These are phyloP conservation scores for Discostella pseudostelligera DNA, from an alignment of 108 stramenopile genomes.

Conservation along the genomic window DNA sequence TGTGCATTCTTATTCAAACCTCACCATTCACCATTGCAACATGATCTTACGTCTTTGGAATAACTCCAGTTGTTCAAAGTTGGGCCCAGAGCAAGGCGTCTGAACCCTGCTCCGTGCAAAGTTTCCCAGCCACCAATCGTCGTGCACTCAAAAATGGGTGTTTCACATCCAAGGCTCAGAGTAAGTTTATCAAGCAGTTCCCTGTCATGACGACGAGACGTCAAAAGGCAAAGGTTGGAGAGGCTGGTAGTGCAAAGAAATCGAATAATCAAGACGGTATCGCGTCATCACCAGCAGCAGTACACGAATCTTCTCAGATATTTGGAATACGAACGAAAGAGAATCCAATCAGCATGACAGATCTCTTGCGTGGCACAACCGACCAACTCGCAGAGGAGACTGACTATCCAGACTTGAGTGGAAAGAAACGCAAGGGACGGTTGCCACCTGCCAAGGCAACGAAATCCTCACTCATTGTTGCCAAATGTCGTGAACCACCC, in stretches of 20 bases:
- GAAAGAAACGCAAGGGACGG: constrained; percentile 41
- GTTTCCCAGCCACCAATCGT: constrained; percentile 53
- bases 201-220: constrained; percentile 45
- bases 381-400: constrained; percentile 38
- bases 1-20: too few species aligned
- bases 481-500: constrained; percentile 15
- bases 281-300: neutral
- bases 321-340: constrained; percentile 37
- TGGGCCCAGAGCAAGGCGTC: constrained; percentile 37
- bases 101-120: constrained; percentile 41
- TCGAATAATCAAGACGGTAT: neutral
- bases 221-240: neutral
- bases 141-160: constrained; percentile 49
- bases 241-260: neutral
- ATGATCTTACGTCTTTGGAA: neutral
- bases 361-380: constrained; percentile 31
- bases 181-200: constrained; percentile 37
- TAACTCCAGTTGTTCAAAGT: constrained; percentile 42
- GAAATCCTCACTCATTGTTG: constrained; percentile 30
- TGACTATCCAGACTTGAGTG: constrained; percentile 48
- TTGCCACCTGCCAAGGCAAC: constrained; percentile 49
- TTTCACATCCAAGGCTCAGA: constrained; percentile 47
- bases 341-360: constrained; percentile 36
- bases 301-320: constrained; percentile 14
- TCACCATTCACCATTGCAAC: too few species aligned